Evolutionary conservation across 2,329 filamentous ascomycete genomes (phyloP).

Genomic region (Apiospora malaysiana): DNA sequence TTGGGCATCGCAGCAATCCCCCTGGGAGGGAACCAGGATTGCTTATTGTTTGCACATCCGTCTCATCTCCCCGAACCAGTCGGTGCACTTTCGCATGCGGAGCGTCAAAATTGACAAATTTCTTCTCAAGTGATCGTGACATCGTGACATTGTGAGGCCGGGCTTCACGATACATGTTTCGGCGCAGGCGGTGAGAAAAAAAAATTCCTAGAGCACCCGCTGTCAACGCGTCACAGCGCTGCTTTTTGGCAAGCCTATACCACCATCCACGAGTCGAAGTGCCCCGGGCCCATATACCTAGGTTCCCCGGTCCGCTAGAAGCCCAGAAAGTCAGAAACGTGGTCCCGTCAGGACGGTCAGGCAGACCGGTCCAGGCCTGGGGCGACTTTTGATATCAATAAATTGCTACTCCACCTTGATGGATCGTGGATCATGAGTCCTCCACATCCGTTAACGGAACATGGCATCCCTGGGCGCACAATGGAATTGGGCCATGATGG

Average conservation of each 20-base stretch:
- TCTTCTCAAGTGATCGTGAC: conserved; percentile 5
- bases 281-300: conserved; percentile 9
- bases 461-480: conserved; percentile 13
- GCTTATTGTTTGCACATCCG: not conserved
- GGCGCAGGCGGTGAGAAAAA: conserved; percentile 19
- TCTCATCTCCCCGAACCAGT: conserved; percentile 5
- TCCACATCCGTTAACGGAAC: conserved; percentile 23
- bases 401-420: conserved; percentile 17
- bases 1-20: conserved; percentile 4
- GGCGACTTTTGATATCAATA: conserved; percentile 13
- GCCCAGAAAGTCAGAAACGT: conserved; percentile 18
- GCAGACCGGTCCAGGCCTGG: conserved; percentile 18
- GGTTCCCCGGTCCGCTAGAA: conserved; percentile 18
- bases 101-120: not conserved
- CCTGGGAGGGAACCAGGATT: not conserved
- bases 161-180: conserved; percentile 18
- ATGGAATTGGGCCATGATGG: not conserved
- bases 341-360: conserved; percentile 2
- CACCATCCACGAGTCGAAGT: not conserved
- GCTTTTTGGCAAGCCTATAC: conserved; percentile 9
- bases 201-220: not conserved
- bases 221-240: conserved; percentile 14
- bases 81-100: conserved; percentile 20
- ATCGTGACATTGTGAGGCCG: conserved; percentile 20
- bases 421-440: conserved; percentile 16